Evolutionary conservation across 768 basidiomycete genomes (phyloP), one percentile per base, ranked within the genome.

Genomic region (Psilocybe cubensis): DNA sequence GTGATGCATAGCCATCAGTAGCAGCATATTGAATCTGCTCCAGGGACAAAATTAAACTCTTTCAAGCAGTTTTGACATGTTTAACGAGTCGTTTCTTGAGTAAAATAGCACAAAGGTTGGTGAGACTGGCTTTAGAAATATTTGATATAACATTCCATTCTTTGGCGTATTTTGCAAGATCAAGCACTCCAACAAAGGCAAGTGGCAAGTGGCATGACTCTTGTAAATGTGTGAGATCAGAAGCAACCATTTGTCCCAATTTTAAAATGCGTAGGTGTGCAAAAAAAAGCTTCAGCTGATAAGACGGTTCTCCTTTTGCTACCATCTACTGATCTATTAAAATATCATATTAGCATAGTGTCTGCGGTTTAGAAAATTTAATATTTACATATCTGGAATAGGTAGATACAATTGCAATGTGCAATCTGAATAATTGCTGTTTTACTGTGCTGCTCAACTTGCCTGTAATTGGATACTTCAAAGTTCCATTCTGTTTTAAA

Each of bases 121-220:
- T 55, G 11, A 76, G 70, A 18, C 72, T 61, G 24, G 59, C 52
- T 24, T 45, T 53, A 0, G 62, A 33, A 57, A 54, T 59, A 1
- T 41, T 41, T 4, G 59, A 27, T 2, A 64, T 47, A 3, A 66
- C 21, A 8, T 60, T 47, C 3, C 64, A 57, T 3, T 70, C 65
- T 48, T 75, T 74, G 2, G 72, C 70, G 44, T 66, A 50, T 2
- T 50, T 48, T 4, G 64, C 72, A 52, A 76, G 64, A 38, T 74
- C 67, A 40, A 74, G 20, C 8, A 44, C 67, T 21, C 71, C 70
- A 17, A 45, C 43, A 56, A 75, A 73, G 4, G 60, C 49, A 2
- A 29, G 24, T 18, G 53, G 20, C 0, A 57, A 58, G 6, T 57
- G 21, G 18, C 57, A 59, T 17, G 64, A 58, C 4, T 58, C 55